Evolutionary conservation across 768 basidiomycete genomes (phyloP).

Genomic region (Tricholoma sp.): DNA sequence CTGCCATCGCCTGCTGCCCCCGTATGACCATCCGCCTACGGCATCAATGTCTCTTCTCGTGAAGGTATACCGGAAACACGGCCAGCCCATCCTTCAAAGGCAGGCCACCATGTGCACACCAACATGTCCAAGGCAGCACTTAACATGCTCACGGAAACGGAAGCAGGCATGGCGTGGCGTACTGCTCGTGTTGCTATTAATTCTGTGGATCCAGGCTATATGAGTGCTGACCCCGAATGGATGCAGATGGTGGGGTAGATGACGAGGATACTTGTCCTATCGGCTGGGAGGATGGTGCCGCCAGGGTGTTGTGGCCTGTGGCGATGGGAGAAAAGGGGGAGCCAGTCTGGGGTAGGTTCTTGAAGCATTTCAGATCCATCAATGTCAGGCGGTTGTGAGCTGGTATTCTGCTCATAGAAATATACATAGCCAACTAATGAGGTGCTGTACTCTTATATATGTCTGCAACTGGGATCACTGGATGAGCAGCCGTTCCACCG

Average conservation of each 20-base stretch:
- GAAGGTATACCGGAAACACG: conserved; percentile 29
- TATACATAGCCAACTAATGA: background rate
- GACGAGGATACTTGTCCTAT: conserved; percentile 20
- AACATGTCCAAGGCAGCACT: conserved; percentile 35
- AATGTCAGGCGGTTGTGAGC: conserved; percentile 12
- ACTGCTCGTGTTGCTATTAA: conserved; percentile 26
- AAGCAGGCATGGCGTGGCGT: conserved; percentile 26
- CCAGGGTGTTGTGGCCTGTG: conserved; percentile 27
- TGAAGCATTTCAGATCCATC: conserved; percentile 28
- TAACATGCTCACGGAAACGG: conserved; percentile 33
- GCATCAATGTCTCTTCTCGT: conserved; percentile 32
- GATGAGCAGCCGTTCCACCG: too few relatives aligned
- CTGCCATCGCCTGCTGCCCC: too few relatives aligned
- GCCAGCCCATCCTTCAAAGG: conserved; percentile 19
- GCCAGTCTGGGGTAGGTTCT: conserved; percentile 29
- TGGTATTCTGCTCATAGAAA: background rate
- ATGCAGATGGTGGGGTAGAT: conserved; percentile 22
- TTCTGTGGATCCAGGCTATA: conserved; percentile 31
- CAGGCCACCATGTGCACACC: conserved; percentile 29
- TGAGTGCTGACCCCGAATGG: conserved; percentile 31
- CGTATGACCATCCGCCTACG: conserved; percentile 18
- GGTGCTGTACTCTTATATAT: background rate
- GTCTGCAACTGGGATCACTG: too few relatives aligned
- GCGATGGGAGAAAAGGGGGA: conserved; percentile 25
- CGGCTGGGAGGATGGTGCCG: conserved; percentile 30